These are phyloP conservation scores for Fusarium dlaminii DNA, from an alignment of 2,329 filamentous ascomycete species.

Conservation along the genomic window DNA sequence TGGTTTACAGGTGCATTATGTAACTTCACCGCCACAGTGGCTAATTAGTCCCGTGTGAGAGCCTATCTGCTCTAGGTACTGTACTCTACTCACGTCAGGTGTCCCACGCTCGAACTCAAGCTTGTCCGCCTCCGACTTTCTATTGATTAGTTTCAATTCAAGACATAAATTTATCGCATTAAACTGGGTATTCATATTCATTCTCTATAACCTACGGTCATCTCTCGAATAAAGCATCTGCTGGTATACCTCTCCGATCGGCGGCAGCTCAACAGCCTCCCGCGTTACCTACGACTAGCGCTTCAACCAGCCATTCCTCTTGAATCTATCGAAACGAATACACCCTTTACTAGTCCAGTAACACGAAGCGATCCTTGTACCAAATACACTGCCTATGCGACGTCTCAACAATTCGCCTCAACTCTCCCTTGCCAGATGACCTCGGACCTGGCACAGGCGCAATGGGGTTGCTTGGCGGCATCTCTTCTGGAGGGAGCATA, in stretches of 20 bases:
- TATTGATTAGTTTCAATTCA: conserved; percentile 29
- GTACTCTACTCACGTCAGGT: conserved; percentile 37
- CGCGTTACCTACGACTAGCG: conserved; percentile 12
- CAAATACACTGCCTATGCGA: conserved; percentile 39
- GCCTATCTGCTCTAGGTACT: conserved; percentile 4
- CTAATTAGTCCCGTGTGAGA: conserved; percentile 37
- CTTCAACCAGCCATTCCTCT: conserved; percentile 24
- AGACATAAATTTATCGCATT: conserved; percentile 22
- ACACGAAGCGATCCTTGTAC: conserved; percentile 2
- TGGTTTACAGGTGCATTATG: conserved; percentile 39
- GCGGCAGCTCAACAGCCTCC: conserved; percentile 20
- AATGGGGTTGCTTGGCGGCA: conserved; percentile 78
- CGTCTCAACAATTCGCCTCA: conserved; percentile 24
- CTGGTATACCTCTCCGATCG: conserved; percentile 6
- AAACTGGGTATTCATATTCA: conserved; percentile 1
- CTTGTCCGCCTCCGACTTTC: conserved; percentile 31
- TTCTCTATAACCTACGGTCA: neutral
- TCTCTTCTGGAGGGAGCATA: conserved; percentile 82
- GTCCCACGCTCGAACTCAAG: conserved; percentile 32
- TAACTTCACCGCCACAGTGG: conserved; percentile 46
- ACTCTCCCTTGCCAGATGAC: conserved; percentile 57
- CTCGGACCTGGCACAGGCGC: conserved; percentile 52
- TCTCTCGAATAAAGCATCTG: conserved; percentile 30
- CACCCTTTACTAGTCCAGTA: neutral
- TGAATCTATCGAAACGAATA: conserved; percentile 14